A percentile compares a stretch with the other conserved stretches of the same genome.
phyloP scores from a whole-genome alignment of 768 basidiomycete species.

The Postia placenta region DNA sequence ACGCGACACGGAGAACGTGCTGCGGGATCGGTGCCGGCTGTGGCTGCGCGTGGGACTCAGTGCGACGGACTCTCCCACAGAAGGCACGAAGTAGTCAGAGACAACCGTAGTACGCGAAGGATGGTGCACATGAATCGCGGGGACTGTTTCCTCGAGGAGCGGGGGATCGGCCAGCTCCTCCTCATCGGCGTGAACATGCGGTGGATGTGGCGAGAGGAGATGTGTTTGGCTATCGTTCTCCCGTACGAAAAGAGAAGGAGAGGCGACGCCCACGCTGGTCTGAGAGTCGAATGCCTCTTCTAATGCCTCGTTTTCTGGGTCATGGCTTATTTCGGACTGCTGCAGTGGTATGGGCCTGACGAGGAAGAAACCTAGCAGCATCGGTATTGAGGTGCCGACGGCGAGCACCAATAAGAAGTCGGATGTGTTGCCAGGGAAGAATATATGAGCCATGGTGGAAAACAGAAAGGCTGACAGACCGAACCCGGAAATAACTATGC shows the following conservation, averaged over 20 bases:
- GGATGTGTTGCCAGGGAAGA: constrained; percentile 75
- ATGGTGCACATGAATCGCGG: constrained; percentile 9
- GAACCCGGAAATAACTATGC: constrained; percentile 79
- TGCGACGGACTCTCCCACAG: constrained; percentile 16
- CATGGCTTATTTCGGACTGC: constrained; percentile 20
- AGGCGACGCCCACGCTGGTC: constrained; percentile 11
- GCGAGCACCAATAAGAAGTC: constrained; percentile 71
- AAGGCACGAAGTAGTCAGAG: constrained; percentile 19
- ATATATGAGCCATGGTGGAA: constrained; percentile 62
- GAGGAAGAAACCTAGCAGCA: constrained; percentile 72
- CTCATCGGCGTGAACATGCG: constrained; percentile 18
- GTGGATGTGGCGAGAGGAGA: constrained; percentile 10
- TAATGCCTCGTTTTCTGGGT: constrained; percentile 17
- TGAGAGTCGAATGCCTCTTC: constrained; percentile 16
- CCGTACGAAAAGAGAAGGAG: constrained; percentile 18
- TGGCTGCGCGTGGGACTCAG: constrained; percentile 17
- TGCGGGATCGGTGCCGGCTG: constrained; percentile 15
- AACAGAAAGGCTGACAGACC: constrained; percentile 91
- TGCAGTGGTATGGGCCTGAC: constrained; percentile 65
- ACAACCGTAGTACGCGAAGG: constrained; percentile 1
- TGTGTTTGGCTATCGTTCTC: constrained; percentile 23
- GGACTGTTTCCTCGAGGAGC: constrained; percentile 18
- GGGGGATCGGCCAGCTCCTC: constrained; percentile 13
- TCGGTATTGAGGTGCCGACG: constrained; percentile 72
- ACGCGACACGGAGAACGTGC: constrained; percentile 11